Base-by-base conservation (phyloP, 306 rosid genomes). In the Quillaja saponaria region DNA sequence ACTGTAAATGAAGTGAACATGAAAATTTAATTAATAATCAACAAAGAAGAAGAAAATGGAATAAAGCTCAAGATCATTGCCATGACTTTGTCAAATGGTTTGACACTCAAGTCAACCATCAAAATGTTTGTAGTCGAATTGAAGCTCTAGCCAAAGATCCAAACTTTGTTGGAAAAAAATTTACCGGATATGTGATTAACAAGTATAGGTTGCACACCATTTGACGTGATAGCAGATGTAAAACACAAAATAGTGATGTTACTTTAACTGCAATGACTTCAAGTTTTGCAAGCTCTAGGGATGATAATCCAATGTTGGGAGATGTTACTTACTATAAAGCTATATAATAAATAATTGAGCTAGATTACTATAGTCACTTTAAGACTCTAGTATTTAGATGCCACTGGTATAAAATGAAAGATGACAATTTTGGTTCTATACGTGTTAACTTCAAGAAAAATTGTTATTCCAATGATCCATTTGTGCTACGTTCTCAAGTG, bases 171-270 rank as follows among this genome's bases (percentile, higher is more conserved):
- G 50, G 37, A 6, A 39, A 6, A 6, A 19, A 15, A 9, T 39
- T 40, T 21, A 39, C 18, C 0, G 37, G 49, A 6, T 19, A 39
- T 58, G 13, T 46, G 6, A 31, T 19, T 6, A 39, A 58, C 19
- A 48, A 17, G 3, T 39, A 58, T 20, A 39, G 50, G 16, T 58
- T 58, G 8, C 50, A 40, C 14, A 21, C 64, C 19, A 40, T 0
- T 25, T 0, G 33, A 6, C 50, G 38, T 12, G 64, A 58, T 18
- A 28, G 19, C 3, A 58, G 34, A 41, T 28, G 7, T 3, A 40
- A 7, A 40, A 41, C 37, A 5, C 37, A 58, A 58, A 58, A 58
- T 40, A 58, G 64, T 58, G 64, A 37, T 18, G 37, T 58, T 5
- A 39, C 49, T 3, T 55, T 55, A 25, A 10, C 18, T 2, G 37